Conservation (phyloP, 192 early-diverging fungal species). For the Globomyces pollinis-pini region DNA sequence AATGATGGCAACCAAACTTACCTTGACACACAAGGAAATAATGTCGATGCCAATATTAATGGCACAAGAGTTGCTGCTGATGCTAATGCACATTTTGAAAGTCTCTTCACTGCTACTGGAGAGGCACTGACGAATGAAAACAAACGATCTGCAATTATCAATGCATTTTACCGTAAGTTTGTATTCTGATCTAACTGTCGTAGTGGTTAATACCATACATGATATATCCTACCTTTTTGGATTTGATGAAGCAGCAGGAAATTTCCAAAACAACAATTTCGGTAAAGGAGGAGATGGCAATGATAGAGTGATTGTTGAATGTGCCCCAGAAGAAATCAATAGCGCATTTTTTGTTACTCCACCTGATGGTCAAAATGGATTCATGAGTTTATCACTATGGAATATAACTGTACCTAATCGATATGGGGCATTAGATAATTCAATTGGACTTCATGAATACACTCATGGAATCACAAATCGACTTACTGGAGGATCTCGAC, state of each 20-base stretch:
- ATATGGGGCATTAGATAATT: slow-evolving; percentile 43
- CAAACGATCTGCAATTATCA: too few species aligned
- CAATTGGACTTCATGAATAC: slow-evolving; percentile 50
- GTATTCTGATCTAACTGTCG: too few species aligned
- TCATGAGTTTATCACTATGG: slow-evolving; percentile 50
- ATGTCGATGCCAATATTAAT: too few species aligned
- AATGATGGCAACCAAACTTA: too few species aligned
- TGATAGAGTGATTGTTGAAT: slow-evolving; percentile 53
- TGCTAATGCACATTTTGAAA: too few species aligned
- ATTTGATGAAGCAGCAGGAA: slow-evolving; percentile 50
- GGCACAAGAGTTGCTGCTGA: too few species aligned
- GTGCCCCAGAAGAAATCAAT: slow-evolving; percentile 32
- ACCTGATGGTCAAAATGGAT: slow-evolving; percentile 39
- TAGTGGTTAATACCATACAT: too few species aligned
- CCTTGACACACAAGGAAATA: too few species aligned
- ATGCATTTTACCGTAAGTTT: too few species aligned
- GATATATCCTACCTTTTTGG: slow-evolving; percentile 59
- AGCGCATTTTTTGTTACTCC: slow-evolving; percentile 58
- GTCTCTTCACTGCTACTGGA: too few species aligned
- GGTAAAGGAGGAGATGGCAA: slow-evolving; percentile 14
- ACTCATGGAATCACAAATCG: slow-evolving; percentile 51
- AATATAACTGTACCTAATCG: slow-evolving; percentile 23
- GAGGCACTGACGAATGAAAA: too few species aligned
- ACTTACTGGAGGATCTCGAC: slow-evolving; percentile 51
- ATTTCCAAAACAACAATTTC: slow-evolving; percentile 52